Conservation (phyloP, 352 stramenopile genomes). For the Pythium dissimile region DNA sequence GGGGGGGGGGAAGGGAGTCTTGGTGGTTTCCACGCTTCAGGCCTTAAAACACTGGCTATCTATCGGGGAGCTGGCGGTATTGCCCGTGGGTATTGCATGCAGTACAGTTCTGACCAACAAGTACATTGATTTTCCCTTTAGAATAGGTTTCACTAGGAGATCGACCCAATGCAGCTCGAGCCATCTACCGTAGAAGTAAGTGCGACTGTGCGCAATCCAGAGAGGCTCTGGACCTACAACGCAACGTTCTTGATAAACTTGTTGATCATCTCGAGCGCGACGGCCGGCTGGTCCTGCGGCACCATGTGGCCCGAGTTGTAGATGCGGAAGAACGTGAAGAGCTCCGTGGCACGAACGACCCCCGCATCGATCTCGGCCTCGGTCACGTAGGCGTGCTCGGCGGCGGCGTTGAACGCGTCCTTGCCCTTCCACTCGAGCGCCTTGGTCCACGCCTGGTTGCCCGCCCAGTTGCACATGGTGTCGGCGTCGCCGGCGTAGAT, state of each 20-base stretch:
- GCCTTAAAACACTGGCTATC: too few species aligned
- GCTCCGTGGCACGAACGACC: conserved; percentile 16
- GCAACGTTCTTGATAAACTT: conserved; percentile 41
- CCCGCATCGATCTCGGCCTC: conserved; percentile 18
- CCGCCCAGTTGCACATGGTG: conserved; percentile 94
- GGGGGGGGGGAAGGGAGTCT: too few species aligned
- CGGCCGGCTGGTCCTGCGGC: conserved; percentile 40
- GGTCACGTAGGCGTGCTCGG: conserved; percentile 11
- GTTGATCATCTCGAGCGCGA: conserved; percentile 48
- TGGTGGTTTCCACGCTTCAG: too few species aligned
- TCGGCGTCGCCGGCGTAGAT: conserved; percentile 95
- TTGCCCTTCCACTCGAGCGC: conserved; percentile 83
- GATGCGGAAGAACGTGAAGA: conserved; percentile 39
- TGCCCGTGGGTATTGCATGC: too few species aligned
- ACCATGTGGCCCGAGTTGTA: conserved; percentile 55
- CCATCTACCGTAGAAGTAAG: too few species aligned
- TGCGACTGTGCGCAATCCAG: too few species aligned
- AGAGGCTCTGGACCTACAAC: too few species aligned
- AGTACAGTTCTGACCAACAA: too few species aligned
- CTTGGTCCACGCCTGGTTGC: conserved; percentile 88
- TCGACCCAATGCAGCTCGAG: too few species aligned
- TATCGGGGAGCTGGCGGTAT: too few species aligned
- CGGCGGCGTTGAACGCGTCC: conserved; percentile 59
- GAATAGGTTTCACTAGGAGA: too few species aligned
- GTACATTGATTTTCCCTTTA: too few species aligned